Evolutionary conservation across 164 flowering plant species (phyloP).

Genomic region (Stephania yunnanensis): DNA sequence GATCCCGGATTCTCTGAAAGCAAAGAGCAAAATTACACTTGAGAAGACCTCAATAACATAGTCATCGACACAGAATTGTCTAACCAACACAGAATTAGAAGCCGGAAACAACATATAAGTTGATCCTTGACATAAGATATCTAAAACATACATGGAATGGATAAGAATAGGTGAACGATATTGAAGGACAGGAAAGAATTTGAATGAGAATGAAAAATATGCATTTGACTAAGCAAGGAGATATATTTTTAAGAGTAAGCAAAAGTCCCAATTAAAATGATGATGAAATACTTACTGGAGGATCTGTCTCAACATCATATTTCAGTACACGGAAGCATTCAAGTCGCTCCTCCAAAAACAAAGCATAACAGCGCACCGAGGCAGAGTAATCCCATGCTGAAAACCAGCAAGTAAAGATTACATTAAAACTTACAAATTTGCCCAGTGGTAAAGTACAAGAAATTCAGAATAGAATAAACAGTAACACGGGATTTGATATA

Average conservation of each 20-base stretch:
- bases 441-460: neutral
- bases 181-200: neutral
- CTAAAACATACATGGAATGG: neutral
- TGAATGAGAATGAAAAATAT: neutral
- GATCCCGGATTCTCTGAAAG: slow-evolving; percentile 77
- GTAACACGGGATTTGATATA: neutral
- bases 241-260: too few species aligned
- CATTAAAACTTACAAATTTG: neutral
- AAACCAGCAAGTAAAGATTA: slow-evolving; percentile 9
- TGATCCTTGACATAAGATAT: neutral
- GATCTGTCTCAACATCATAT: slow-evolving; percentile 81
- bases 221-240: neutral
- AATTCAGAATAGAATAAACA: neutral
- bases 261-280: neutral
- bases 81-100: neutral
- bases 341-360: slow-evolving; percentile 86
- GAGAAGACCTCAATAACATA: neutral
- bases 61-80: neutral
- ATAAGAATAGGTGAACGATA: neutral
- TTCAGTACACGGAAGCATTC: slow-evolving; percentile 86
- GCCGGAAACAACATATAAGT: neutral
- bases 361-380: slow-evolving; percentile 92
- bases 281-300: slow-evolving; percentile 45
- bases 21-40: slow-evolving; percentile 11
- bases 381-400: slow-evolving; percentile 99